Percentiles rank a stretch among this genome's conserved stretches.
Conservation (phyloP, 1,284 basidiomycete genomes). For the Termitomyces sp. region DNA sequence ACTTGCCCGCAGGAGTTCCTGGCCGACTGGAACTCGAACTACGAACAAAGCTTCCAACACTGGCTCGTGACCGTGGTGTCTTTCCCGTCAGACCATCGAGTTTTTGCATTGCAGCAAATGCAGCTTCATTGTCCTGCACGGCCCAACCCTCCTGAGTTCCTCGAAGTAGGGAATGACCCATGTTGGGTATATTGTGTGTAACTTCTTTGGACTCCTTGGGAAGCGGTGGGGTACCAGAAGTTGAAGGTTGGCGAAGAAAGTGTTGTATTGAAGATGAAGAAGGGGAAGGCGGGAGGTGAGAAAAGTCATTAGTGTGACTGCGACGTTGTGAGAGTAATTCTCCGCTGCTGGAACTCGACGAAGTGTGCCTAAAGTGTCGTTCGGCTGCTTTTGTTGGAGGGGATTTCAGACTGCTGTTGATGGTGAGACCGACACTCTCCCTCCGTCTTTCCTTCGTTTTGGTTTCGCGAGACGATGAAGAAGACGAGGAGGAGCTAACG, state of each 20-base stretch:
- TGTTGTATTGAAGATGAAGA: constrained; percentile 82
- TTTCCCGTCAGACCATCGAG: constrained; percentile 86
- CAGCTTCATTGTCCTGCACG: constrained; percentile 79
- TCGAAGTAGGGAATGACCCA: constrained; percentile 74
- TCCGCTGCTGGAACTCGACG: constrained; percentile 54
- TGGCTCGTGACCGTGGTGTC: constrained; percentile 60
- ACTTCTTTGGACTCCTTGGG: constrained; percentile 42
- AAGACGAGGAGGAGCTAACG: constrained; percentile 36
- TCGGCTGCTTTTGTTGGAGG: constrained; percentile 34
- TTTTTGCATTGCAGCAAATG: constrained; percentile 88
- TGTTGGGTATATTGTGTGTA: constrained; percentile 53
- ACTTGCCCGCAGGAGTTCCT: constrained; percentile 61
- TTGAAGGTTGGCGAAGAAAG: constrained; percentile 60
- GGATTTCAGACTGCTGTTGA: constrained; percentile 39
- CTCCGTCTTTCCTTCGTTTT: constrained; percentile 60
- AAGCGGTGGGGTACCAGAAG: constrained; percentile 40
- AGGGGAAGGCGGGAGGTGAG: constrained; percentile 83
- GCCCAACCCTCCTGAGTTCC: constrained; percentile 84
- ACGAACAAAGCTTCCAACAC: constrained; percentile 60
- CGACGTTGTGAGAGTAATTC: constrained; percentile 52
- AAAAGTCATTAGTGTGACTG: constrained; percentile 72
- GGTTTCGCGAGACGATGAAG: constrained; percentile 36
- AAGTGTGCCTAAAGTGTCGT: constrained; percentile 60
- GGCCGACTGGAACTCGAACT: constrained; percentile 67
- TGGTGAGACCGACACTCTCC: constrained; percentile 52